Evolutionary conservation across 2,329 filamentous ascomycete species (phyloP), one percentile per base, ranked within the genome.

Genomic region (Pestalotiopsis sp.): DNA sequence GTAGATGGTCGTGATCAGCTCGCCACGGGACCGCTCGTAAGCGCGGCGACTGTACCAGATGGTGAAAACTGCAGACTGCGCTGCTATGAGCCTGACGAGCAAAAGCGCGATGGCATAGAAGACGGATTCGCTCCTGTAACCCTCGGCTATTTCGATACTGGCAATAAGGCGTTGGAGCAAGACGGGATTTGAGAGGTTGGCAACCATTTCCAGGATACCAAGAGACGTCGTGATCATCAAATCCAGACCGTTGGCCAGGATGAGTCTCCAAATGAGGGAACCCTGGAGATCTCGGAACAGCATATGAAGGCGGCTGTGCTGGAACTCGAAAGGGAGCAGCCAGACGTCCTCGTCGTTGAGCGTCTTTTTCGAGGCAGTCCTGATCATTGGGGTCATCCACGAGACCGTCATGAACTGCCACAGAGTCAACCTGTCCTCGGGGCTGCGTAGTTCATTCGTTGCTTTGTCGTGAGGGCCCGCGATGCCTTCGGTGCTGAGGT

Each of bases 351-450:
- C 87, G 52, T 94, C 90, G 45, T 94, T 83, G 9, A 97, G 83
- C 73, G 94, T 91, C 56, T 89, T 84, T 38, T 83, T 82, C 57
- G 84, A 87, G 1, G 91, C 93, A 27, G 90, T 79, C 1, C 83
- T 81, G 13, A 97, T 93, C 6, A 97, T 80, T 0, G 94, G 91
- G 0, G 84, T 83, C 81, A 97, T 91, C 94, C 94, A 97, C 0
- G 89, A 92, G 36, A 97, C 91, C 5, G 89, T 91, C 88, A 95
- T 92, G 80, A 93, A 97, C 73, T 95, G 92, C 87, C 93, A 94
- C 0, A 95, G 83, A 0, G 87, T 92, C 27, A 97, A 78, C 71
- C 92, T 90, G 73, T 97, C 94, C 78, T 97, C 94, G 0, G 94
- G 85, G 49, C 87, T 89, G 67, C 93, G 91, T n/a, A 92, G 81